Evolutionary conservation across 2,329 filamentous ascomycete species (phyloP).

Genomic region (Alternaria infectoria): DNA sequence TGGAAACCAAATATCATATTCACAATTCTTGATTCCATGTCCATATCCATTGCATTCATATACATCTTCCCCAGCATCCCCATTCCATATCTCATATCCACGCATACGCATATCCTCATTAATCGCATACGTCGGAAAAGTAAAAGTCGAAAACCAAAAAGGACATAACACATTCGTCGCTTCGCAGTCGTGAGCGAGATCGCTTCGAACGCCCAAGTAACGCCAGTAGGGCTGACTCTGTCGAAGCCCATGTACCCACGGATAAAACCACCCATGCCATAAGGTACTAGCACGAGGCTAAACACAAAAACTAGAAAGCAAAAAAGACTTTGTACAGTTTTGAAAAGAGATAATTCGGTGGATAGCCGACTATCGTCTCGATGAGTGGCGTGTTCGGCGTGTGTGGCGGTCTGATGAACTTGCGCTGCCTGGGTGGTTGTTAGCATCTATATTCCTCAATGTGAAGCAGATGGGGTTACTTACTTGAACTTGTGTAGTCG

Average conservation of each 20-base stretch:
- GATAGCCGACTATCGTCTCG: conserved; percentile 25
- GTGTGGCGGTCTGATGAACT: conserved; percentile 53
- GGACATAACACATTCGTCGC: not conserved
- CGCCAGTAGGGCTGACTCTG: not conserved
- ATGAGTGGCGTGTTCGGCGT: conserved; percentile 48
- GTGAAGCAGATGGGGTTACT: conserved; percentile 34
- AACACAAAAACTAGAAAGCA: not conserved
- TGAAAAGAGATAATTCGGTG: not conserved
- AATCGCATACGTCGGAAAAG: not conserved
- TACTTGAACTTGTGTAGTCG: conserved; percentile 58
- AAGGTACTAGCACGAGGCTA: not conserved
- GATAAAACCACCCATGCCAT: not conserved
- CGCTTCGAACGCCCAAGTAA: not conserved
- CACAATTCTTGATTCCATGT: not conserved
- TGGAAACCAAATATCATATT: not conserved
- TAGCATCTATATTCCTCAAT: conserved; percentile 12
- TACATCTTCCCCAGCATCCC: not conserved
- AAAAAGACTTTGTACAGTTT: conserved; percentile 11
- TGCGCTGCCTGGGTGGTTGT: conserved; percentile 48
- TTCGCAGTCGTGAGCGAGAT: not conserved
- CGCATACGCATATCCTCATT: conserved; percentile 1
- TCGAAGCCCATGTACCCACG: not conserved
- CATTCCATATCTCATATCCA: not conserved
- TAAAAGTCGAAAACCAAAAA: not conserved
- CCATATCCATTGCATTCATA: not conserved